These are phyloP conservation scores for Colletotrichum zoysiae DNA, from an alignment of 2,329 filamentous ascomycete genomes.

Conservation along the genomic window DNA sequence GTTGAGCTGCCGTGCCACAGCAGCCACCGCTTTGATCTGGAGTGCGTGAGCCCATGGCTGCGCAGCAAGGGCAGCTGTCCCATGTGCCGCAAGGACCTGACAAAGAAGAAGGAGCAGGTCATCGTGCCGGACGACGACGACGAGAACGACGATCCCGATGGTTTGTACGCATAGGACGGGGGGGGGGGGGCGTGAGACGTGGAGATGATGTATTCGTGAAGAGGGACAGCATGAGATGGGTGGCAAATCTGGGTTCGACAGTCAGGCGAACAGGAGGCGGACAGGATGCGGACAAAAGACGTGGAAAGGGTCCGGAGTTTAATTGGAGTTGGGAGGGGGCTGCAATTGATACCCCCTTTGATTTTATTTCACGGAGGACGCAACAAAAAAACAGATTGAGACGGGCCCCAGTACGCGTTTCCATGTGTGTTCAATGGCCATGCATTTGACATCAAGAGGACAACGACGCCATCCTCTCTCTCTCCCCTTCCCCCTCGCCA, in stretches of 20 bases:
- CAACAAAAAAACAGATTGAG: not conserved
- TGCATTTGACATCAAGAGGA: slow-evolving; percentile 2
- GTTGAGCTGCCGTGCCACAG: slow-evolving; percentile 73
- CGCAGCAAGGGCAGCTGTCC: slow-evolving; percentile 74
- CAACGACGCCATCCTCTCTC: slow-evolving; percentile 5
- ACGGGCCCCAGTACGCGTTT: not conserved
- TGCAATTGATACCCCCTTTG: slow-evolving; percentile 32
- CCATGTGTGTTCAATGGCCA: slow-evolving; percentile 14
- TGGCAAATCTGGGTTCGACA: too few species aligned
- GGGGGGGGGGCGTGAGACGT: not conserved
- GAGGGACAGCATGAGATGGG: not conserved
- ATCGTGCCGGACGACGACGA: slow-evolving; percentile 62
- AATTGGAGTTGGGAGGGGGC: slow-evolving; percentile 21
- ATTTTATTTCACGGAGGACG: slow-evolving; percentile 14
- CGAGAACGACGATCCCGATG: slow-evolving; percentile 65
- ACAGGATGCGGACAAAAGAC: not conserved
- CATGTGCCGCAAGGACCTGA: slow-evolving; percentile 71
- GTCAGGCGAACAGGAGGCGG: not conserved
- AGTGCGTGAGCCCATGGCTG: slow-evolving; percentile 76
- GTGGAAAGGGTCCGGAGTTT: not conserved
- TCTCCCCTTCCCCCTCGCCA: not conserved
- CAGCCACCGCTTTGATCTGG: slow-evolving; percentile 72
- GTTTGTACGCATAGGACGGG: slow-evolving; percentile 56
- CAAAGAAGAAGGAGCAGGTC: slow-evolving; percentile 64
- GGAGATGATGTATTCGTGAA: not conserved